Base-by-base conservation (phyloP, 164 flowering plant species). In the Cinnamomum chago region DNA sequence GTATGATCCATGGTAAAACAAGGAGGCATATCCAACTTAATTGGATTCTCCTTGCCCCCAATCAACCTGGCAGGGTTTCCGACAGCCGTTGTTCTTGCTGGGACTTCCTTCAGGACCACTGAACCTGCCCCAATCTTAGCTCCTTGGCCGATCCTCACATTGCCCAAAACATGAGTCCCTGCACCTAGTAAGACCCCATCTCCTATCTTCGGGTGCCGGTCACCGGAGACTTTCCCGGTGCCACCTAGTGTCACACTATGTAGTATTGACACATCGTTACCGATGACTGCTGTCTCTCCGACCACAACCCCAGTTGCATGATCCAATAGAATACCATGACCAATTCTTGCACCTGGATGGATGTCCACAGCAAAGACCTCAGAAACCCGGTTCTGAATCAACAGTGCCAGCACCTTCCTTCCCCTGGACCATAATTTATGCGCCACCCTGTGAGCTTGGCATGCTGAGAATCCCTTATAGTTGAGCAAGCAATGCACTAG, bases 61-160 rank as follows among this genome's bases (percentile, higher is more conserved):
- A 94, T 23, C 75, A 90, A 67, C 73, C 87, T 90, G 0, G 95
- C 92, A 0, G 97, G 97, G 70, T 90, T 92, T 25, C 98, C 97
- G 2, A 91, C 98, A 0, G 90, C 96, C 11, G 96, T 91, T 1
- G 94, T 89, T 35, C 83, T 73, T 3, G 86, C 73, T 0, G 92
- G 94, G 7, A 93, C 88, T 12, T 91, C 93, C 78, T 88, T 90
- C 58, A 90, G 25, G 50, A 93, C 96, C 71, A 91, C 89, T 0
- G 96, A 87, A 4, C 95, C 92, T 3, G 98, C 96, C 0, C 98
- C 98, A 79, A 93, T 86, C 73, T 89, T 93, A 0, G 96, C 94
- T 2, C 90, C 92, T 7, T 88, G 88, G 0, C 96, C 98, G 70
- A 93, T 81, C 74, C 58, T 83, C 67, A 93, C 80, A 70, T 88